Evolutionary conservation across 176 grass and related monocot species (phyloP), one percentile per base, ranked within the genome.

Genomic region (Rhipidocladum racemiflorum): DNA sequence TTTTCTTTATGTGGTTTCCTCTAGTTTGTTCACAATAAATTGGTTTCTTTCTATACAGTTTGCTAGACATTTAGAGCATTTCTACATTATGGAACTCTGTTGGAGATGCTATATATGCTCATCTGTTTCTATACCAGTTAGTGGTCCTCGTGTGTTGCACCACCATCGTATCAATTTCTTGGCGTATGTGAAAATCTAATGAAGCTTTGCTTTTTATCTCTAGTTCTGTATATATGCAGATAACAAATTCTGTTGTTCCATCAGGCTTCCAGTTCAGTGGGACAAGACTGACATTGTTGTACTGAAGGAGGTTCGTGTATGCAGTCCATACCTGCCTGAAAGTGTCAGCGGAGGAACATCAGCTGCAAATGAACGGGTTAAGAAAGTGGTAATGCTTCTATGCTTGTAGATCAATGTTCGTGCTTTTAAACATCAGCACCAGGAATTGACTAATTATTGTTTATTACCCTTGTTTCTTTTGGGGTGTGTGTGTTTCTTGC

Each of bases 261-360:
- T 80, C 85, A 95, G 96, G 91, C 92, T 99, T 83, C 92, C 96
- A 15, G 96, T 99, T 85, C 90, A 83, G 24, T 99, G 96, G 96
- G 92, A 99, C 73, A 93, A 91, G 85, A 95, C 96, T 18, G 87
- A 95, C 76, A 95, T 99, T 79, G 68, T 99, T 75, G 96, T 99
- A 54, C 91, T 99, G 92, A 93, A 91, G 74, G 92, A 93, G 40
- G 89, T 99, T 59, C 88, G 92, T 46, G 96, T 99, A n/a, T 86
- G 91, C 68, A 93, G 79, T 70, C 96, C 92, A 9, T 99, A 99
- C 81, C 83, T 93, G 29, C 90, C 89, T 85, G 92, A 99, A 88
- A 99, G 91, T 88, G 92, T 99, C 32, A 95, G 74, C 29, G 96
- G 92, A 43, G 96, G 92, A 82, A 86, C 92, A 78, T 65, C 91